These are phyloP conservation scores for Xylaria sp. DNA, from an alignment of 2,329 filamentous ascomycete genomes.

Conservation along the genomic window DNA sequence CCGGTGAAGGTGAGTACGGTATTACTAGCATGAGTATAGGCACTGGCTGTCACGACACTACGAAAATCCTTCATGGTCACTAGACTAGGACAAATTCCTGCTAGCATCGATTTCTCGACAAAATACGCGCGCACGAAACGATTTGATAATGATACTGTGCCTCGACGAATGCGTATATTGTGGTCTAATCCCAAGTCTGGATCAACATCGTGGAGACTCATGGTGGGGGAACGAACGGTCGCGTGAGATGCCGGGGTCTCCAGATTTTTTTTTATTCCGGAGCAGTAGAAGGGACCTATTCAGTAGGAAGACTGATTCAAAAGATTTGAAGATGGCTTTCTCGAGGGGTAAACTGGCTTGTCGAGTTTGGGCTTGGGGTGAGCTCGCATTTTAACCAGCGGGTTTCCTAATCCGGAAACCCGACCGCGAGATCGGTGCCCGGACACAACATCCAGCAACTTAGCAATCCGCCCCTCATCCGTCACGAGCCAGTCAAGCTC, in stretches of 20 bases:
- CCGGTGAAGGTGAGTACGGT: constrained; percentile 9
- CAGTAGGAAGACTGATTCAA: constrained; percentile 20
- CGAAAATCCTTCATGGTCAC: constrained; percentile 17
- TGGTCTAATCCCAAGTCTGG: constrained; percentile 28
- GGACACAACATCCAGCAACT: neutral
- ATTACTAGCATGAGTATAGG: constrained; percentile 3
- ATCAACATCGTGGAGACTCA: constrained; percentile 15
- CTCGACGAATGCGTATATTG: neutral
- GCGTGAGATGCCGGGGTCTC: constrained; percentile 33
- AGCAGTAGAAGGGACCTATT: neutral
- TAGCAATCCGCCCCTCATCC: constrained; percentile 14
- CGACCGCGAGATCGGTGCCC: constrained; percentile 20
- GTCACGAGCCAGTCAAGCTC: constrained; percentile 21
- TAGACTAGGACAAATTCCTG: constrained; percentile 1
- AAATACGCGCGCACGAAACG: neutral
- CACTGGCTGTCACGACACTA: neutral
- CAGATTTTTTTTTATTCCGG: constrained; percentile 33
- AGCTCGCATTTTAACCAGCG: constrained; percentile 27
- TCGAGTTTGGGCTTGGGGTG: constrained; percentile 5
- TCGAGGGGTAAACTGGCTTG: constrained; percentile 16
- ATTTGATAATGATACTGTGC: constrained; percentile 9
- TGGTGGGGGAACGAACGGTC: constrained; percentile 25
- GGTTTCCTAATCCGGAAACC: constrained; percentile 32
- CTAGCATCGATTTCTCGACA: constrained; percentile 20
- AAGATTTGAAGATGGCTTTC: constrained; percentile 23